Base-by-base conservation (phyloP, 2,329 filamentous ascomycete species). In the Penicillium aurantiogriseum region DNA sequence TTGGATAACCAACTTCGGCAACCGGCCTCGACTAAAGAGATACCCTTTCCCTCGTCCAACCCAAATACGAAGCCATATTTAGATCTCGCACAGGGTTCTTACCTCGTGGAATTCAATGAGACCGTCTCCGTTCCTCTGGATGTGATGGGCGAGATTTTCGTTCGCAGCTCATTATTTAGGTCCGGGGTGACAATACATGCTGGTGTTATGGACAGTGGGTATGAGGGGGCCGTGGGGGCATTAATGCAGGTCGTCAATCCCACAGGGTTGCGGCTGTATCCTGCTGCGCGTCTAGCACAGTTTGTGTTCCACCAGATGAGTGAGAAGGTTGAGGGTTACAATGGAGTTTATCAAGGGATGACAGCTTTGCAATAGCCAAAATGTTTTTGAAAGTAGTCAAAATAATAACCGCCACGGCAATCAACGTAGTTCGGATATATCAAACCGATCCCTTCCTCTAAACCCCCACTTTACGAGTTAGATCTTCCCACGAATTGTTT, bases 171-270 rank as follows among this genome's bases (percentile, higher is more conserved):
- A 3, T 63, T 80, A 3, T 80, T 70, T 58, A 63, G 77, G 3
- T 77, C 74, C 13, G 76, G 77, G 0, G 74, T 71, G 0, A 44
- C 64, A 1, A 53, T 79, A 15, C 61, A 53, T 35, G 74, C 76
- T 10, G 77, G 77, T 1, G 75, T 79, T 3, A 68, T 79, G 45
- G 77, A 80, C 60, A 69, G 69, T 23, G 77, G 77, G 3, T 80
- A 79, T 58, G 63, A 74, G 36, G 78, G 77, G 21, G 71, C 71
- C 3, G 52, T 79, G 11, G 76, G 76, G 0, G 74, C 70, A 21
- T 58, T 78, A 61, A 58, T 79, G 59, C 67, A 77, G 17, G 71
- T 76, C 2, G 58, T 61, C 31, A 77, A 77, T 66, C 70, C 70
- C 1, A 38, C 62, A 19, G 76, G 76, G 0, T 35, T 77, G n/a